Evolutionary conservation across 148 eudicot genomes (phyloP), one percentile per base, ranked within the genome.

Genomic region (Arbutus unedo): DNA sequence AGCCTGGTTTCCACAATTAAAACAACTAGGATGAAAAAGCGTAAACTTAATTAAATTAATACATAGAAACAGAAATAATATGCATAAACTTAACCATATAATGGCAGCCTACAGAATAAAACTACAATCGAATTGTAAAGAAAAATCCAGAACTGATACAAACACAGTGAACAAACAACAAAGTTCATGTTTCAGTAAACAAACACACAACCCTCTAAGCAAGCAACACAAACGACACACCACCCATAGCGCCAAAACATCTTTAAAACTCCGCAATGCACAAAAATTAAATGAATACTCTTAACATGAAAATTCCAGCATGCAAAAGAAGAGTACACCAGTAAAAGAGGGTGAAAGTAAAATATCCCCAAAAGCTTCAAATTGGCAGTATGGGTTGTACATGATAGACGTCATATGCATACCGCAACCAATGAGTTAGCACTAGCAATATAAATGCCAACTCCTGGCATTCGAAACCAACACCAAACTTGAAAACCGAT

Each of bases 1-100:
- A 97, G 88, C 89, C 99, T 97, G 87, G 62, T 86, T 82, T 77
- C 79, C 81, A 67, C 79, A 83, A 72, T 70, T 31, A 75, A 43
- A 82, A 5, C 48, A 16, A 62, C 56, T 60, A 80, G 74, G 41
- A 81, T 18, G 49, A 48, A 76, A 21, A 59, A 14, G 76, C 19
- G 56, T 21, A 81, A 15, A 54, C 60, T 18, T 48, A 23, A 25
- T 44, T n/a, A 44, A 19, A 19, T 3, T 21, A 49, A 15, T 48
- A 13, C n/a, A 67, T 57, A 83, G 5, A 13, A 80, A 53, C 66
- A 82, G 66, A 31, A 76, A 25, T 76, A 45, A 71, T 11, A 78
- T 44, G 74, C 59, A 54, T 43, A 76, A 54, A 68, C 43, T 31
- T 55, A 50, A 45, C 41, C 25, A 47, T 55, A 56, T 8, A 77